Evolutionary conservation across 2,329 filamentous ascomycete genomes (phyloP), one percentile per base, ranked within the genome.

Genomic region (Catunica adiposa): DNA sequence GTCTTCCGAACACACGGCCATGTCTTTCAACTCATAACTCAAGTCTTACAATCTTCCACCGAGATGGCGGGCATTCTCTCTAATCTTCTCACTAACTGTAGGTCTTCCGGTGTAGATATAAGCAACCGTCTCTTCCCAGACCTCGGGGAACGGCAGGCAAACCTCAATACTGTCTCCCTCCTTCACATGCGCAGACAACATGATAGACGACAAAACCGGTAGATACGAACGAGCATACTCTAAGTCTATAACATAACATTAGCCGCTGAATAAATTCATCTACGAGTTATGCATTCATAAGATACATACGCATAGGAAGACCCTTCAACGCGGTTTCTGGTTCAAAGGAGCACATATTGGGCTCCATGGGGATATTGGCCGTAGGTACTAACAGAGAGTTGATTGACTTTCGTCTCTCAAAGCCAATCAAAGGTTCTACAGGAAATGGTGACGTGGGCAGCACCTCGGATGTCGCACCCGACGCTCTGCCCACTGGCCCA

Each of bases 81-180:
- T 70, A 47, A 78, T 70, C 1, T 69, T 68, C 9, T 69, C 66
- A 1, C 71, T 76, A 51, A 73, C 57, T 48, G 70, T 67, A 11
- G 70, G 70, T 54, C 71, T 66, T 37, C 74, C 74, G 0, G 73
- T 77, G 62, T 80, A 81, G 25, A 78, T 68, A 61, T 77, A 75
- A 3, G 68, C 66, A n/a, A 79, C 67, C 0, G 78, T 80, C 55
- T 76, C 71, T 1, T 64, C 62, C 79, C 79, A 83, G 6, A 68
- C 73, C 53, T 73, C 71, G 1, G 79, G 78, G 56, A 74, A 69
- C 1, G 79, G 79, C 55, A 83, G 60, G 0, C 78, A 78, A 8
- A 82, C 66, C 60, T 81, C 77, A 53, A 83, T 68, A 1, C 68
- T 67, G 61, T 81, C 78, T 26, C 76, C 73, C 23, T 69, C 68